Percentiles rank a stretch among this genome's conserved stretches.
phyloP scores from a whole-genome alignment of 73 alveolate species.

The Symbiodinium natans region DNA sequence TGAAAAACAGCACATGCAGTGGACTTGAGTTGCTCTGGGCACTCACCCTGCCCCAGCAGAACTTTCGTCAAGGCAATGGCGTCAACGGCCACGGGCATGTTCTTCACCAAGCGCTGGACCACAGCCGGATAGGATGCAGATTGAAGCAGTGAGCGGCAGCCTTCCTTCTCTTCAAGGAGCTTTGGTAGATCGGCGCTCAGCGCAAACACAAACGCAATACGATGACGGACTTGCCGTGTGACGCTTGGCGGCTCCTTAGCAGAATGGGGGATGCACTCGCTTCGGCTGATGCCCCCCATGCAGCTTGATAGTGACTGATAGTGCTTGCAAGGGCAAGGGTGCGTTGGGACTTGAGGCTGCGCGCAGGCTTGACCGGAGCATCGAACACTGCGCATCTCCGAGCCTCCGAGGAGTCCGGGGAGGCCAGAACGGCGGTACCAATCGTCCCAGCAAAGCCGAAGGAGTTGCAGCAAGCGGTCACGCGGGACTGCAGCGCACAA shows the following conservation, averaged over 20 bases:
- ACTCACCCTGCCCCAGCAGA: not conserved
- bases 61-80: not conserved
- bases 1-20: not conserved
- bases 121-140: not conserved
- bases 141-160: not conserved
- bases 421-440: not conserved
- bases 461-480: conserved; percentile 11
- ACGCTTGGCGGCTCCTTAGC: not conserved
- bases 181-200: not conserved
- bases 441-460: conserved; percentile 28
- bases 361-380: no score
- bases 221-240: not conserved
- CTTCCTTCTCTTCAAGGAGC: not conserved
- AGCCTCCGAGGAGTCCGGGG: no score
- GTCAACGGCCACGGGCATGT: not conserved
- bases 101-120: not conserved
- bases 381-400: no score
- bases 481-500: not conserved
- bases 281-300: no score
- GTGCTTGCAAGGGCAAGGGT: no score
- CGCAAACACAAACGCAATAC: not conserved
- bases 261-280: no score
- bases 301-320: no score
- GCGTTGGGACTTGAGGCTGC: no score
- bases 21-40: not conserved